Evolutionary conservation across 441 rosid species (phyloP), one percentile per base, ranked within the genome.

Genomic region (Pelargonium australe): DNA sequence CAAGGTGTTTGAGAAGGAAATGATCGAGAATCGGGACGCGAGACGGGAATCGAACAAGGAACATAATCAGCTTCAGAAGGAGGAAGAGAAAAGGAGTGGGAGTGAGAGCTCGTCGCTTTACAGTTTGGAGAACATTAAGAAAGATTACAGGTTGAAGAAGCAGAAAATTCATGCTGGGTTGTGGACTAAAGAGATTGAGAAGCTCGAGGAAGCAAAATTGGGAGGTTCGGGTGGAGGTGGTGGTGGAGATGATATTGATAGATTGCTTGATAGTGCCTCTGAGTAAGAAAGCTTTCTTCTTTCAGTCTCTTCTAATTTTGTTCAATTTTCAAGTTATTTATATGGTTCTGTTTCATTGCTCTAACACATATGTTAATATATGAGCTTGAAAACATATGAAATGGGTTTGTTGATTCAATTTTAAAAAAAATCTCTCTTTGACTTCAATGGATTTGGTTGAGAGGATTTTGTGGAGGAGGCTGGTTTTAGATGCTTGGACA

Each of bases 1-100:
- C 44, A 89, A 91, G 80, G 97, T 95, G 13, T 94, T 94, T 68
- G 95, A 88, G n/a, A 95, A 91, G 79, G 97, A 93, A 53, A 89
- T 91, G 97, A 83, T 86, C 53, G 96, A 88, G 83, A 89, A 91
- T 49, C 89, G 98, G 97, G 69, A 81, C 13, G 88, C 86, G 85
- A 82, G 96, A 77, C 81, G 90, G 67, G 81, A 78, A 12, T 47
- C 55, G 55, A 12, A 3, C 4, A 19, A 76, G 71, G 64, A 73
- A 71, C 41, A 77, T 68, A 64, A 81, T 12, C 55, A 47, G 55
- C 37, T 3, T 0, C 37, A 80, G 72, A 49, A 47, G 66, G 67
- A 71, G 64, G 70, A 73, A 40, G 72, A 65, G 40, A 80, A 81
- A 72, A 64, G 57, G 62, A 72, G 64, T 53, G 81, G 47, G 17